Evolutionary conservation across 768 basidiomycete species (phyloP), one percentile per base, ranked within the genome.

Genomic region (Rubroboletus pulcherrimus): DNA sequence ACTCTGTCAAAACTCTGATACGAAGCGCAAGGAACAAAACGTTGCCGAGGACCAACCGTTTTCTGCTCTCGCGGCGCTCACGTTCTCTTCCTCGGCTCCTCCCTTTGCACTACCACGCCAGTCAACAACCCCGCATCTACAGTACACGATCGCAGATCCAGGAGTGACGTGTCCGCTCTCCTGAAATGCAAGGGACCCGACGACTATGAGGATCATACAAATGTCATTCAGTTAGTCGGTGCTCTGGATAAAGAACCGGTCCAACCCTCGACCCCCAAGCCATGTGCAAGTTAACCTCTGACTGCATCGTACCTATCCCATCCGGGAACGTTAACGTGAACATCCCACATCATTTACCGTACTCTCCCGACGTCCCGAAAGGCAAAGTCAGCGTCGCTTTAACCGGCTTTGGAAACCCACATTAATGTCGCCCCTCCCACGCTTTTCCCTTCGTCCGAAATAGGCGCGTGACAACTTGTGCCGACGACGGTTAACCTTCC

Each of bases 261-360:
- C 3, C 53, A 52, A 33, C 34, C 63, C 12, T 45, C 58, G 17
- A n/a, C 50, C 0, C 14, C 52, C 29, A 46, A 19, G 12, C 19
- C 44, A 37, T 33, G 44, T 9, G 40, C 34, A 55, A 35, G 31
- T 2, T 12, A 35, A 41, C 51, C 37, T 51, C 56, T 47, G 56
- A 69, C 21, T 63, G 59, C 37, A 70, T 66, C 9, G 59, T 79
- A 17, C 84, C 84, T 12, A 84, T 48, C 78, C 79, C 24, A 84
- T 86, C 60, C 81, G 79, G 58, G 74, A 78, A 62, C 21, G 21
- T 21, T 2, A 78, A 45, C 80, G 82, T 4, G 24, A n/a, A 21
- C 21, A 21, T 21, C 76, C 77, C 9, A 77, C 81, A 8, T 73
- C 82, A 26, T 86, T 85, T 61, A 81, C 80, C 56, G 83, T 86